Percentiles rank a stretch among this genome's conserved stretches.
Evolutionary conservation across 768 basidiomycete genomes (phyloP).

Genomic region (Terana coerulea): DNA sequence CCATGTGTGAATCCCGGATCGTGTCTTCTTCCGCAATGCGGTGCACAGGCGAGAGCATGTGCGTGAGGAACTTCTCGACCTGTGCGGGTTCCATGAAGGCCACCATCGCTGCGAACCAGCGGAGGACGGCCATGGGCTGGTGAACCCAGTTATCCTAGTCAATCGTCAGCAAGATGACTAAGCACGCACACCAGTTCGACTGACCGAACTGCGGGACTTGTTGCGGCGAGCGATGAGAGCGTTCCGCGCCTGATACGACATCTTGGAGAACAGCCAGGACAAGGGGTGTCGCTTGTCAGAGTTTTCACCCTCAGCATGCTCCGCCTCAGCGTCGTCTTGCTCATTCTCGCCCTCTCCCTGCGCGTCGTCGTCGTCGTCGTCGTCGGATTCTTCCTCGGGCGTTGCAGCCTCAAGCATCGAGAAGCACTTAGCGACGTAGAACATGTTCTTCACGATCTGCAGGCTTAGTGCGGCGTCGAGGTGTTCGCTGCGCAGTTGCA

Average conservation of each 20-base stretch:
- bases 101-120: slow-evolving; percentile 93
- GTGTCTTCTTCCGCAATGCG: slow-evolving; percentile 86
- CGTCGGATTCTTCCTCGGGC: slow-evolving; percentile 17
- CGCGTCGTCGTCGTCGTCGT: slow-evolving; percentile 32
- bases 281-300: slow-evolving; percentile 45
- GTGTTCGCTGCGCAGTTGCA: slow-evolving; percentile 79
- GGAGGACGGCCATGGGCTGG: slow-evolving; percentile 74
- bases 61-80: slow-evolving; percentile 70
- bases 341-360: slow-evolving; percentile 24
- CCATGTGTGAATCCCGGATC: slow-evolving; percentile 72
- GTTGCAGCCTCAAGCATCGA: slow-evolving; percentile 34
- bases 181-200: slow-evolving; percentile 18
- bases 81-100: slow-evolving; percentile 57
- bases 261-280: slow-evolving; percentile 91
- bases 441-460: slow-evolving; percentile 90
- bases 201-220: slow-evolving; percentile 42
- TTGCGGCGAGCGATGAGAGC: slow-evolving; percentile 70
- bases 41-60: slow-evolving; percentile 84
- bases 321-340: slow-evolving; percentile 20
- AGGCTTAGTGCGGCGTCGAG: slow-evolving; percentile 68
- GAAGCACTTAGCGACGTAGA: slow-evolving; percentile 89
- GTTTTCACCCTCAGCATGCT: background rate
- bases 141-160: slow-evolving; percentile 86
- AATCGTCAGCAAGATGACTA: slow-evolving; percentile 6
- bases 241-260: slow-evolving; percentile 83